These are phyloP conservation scores for Rosa multiflora DNA, from an alignment of 306 rosid species.

Conservation along the genomic window DNA sequence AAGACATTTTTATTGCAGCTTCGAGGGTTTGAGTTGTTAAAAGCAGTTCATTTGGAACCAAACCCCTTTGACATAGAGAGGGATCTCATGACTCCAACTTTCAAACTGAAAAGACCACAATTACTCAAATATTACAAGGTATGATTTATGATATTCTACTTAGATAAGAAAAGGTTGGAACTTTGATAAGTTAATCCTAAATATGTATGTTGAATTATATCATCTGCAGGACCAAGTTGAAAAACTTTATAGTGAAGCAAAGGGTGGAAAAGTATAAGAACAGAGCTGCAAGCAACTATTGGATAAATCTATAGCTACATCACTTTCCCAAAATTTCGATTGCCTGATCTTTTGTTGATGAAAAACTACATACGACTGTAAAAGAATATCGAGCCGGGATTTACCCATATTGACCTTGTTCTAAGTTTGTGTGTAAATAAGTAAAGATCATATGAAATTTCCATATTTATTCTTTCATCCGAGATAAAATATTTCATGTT, in stretches of 20 bases:
- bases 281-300: not conserved
- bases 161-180: not conserved
- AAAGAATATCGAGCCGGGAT: not conserved
- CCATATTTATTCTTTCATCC: not conserved
- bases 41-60: conserved; percentile 83
- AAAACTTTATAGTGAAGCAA: conserved; percentile 64
- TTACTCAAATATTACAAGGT: conserved; percentile 75
- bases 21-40: conserved; percentile 84
- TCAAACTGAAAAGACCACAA: conserved; percentile 85
- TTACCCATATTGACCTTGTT: not conserved
- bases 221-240: conserved; percentile 62
- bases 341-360: not conserved
- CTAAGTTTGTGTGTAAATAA: not conserved
- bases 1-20: conserved; percentile 46
- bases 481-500: no score
- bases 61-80: conserved; percentile 84
- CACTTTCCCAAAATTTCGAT: conserved; percentile 3
- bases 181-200: not conserved
- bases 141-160: conserved; percentile 28
- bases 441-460: not conserved
- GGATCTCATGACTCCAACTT: conserved; percentile 88
- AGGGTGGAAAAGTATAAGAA: conserved; percentile 38
- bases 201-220: not conserved
- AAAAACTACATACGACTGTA: not conserved
- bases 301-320: not conserved